Evolutionary conservation across 352 stramenopile species (phyloP).

Genomic region (Pythium monospermum): DNA sequence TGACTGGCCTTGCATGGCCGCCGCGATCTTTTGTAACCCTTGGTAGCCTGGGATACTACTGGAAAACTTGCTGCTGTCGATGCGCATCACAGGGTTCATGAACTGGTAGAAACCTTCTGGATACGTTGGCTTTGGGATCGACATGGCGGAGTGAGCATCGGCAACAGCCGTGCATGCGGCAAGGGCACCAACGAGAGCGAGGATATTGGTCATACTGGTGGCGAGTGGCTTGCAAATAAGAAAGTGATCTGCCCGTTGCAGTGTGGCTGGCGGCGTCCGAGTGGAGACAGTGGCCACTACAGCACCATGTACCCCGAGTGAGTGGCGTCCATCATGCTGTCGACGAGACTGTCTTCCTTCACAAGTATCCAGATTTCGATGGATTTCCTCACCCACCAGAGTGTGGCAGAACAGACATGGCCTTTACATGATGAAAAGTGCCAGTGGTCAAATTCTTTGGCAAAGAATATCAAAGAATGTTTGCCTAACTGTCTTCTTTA

Average conservation of each 20-base stretch:
- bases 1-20: constrained; percentile 4
- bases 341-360: not conserved
- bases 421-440: no score
- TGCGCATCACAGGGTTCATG: constrained; percentile 12
- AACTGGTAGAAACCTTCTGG: constrained; percentile 6
- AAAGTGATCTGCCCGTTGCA: not conserved
- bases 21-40: constrained; percentile 12
- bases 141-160: constrained; percentile 7
- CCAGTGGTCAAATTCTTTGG: no score
- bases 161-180: not conserved
- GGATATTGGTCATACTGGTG: not conserved
- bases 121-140: constrained; percentile 6
- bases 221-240: not conserved
- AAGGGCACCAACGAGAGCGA: not conserved
- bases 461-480: no score
- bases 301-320: no score
- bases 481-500: no score
- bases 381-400: no score
- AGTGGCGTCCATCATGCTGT: not conserved
- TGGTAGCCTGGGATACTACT: constrained; percentile 2
- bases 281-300: no score
- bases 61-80: constrained; percentile 7
- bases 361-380: no score
- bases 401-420: no score
- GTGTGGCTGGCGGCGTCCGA: no score